These are phyloP conservation scores for Boletus rufocinnamomeus DNA, from an alignment of 768 basidiomycete genomes.

Conservation along the genomic window DNA sequence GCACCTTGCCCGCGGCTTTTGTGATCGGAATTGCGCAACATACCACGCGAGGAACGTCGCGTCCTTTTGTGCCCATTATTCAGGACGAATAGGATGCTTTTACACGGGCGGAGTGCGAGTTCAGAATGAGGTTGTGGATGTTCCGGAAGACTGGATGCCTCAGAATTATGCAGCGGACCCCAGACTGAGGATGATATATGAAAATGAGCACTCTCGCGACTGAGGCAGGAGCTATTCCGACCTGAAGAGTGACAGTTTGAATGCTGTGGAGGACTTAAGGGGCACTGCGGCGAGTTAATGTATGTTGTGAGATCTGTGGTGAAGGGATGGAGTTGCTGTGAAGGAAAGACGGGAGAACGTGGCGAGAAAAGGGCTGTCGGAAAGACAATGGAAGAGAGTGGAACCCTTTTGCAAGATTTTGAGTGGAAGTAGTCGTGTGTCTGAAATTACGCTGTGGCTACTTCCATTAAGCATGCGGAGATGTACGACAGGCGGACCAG, in stretches of 20 bases:
- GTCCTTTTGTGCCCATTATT: slow-evolving; percentile 66
- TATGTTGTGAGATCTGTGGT: not conserved
- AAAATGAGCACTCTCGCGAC: slow-evolving; percentile 10
- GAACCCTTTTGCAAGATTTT: slow-evolving; percentile 24
- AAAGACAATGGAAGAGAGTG: slow-evolving; percentile 15
- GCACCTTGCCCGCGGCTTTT: slow-evolving; percentile 70
- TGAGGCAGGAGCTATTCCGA: slow-evolving; percentile 9
- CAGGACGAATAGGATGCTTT: slow-evolving; percentile 3
- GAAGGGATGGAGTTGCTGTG: slow-evolving; percentile 1
- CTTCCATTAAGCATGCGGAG: slow-evolving; percentile 19
- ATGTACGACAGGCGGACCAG: slow-evolving; percentile 29
- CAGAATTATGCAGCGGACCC: slow-evolving; percentile 3
- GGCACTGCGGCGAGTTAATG: slow-evolving; percentile 15
- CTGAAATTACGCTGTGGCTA: slow-evolving; percentile 37
- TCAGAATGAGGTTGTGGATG: not conserved
- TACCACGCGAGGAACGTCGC: slow-evolving; percentile 79
- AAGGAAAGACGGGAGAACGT: slow-evolving; percentile 11
- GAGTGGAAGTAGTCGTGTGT: slow-evolving; percentile 38
- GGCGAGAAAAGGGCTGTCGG: slow-evolving; percentile 9
- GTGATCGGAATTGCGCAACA: slow-evolving; percentile 89
- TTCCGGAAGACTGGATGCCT: not conserved
- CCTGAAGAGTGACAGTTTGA: slow-evolving; percentile 4
- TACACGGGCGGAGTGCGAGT: slow-evolving; percentile 6
- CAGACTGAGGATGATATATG: slow-evolving; percentile 7
- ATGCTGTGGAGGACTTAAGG: slow-evolving; percentile 13